Base-by-base conservation (phyloP, 2,329 filamentous ascomycete genomes). In the Ceratocystis diversiconidia region DNA sequence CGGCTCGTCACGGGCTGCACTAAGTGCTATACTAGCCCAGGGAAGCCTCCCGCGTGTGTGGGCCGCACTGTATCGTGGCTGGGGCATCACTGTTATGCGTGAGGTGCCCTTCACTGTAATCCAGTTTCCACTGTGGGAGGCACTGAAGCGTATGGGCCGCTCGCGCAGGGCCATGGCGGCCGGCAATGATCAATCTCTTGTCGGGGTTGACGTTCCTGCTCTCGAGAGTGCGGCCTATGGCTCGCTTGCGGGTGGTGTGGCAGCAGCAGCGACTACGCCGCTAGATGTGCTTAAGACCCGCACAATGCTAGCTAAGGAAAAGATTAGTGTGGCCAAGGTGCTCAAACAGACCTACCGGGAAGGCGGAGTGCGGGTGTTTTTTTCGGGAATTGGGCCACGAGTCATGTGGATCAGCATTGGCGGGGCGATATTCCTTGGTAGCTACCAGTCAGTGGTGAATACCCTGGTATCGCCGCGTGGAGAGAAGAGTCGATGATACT, bases 81-180 rank as follows among this genome's bases (percentile, higher is more conserved):
- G 91, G 82, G 83, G 85, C 19, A 91, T 97, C 70, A 99, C 94
- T 1, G 86, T 99, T 63, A 87, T 96, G 77, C 85, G 94, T 67
- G 94, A 99, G 79, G 92, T 99, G 68, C 94, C 94, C 3, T 99
- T 99, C 72, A 97, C 95, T 2, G 86, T 96, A 8, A 88, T 99
- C 69, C 94, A 99, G 76, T 99, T 99, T 74, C 94, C 94, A 59
- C 81, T 99, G 69, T 99, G 94, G 94, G 94, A 99, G 76, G 85
- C 82, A 3, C 83, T 97, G 81, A 97, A 96, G 80, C 79, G 80
- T 52, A 89, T 84, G 82, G 80, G 85, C 5, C 75, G 80, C 55
- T 71, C 76, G 50, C 74, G 78, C 61, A 73, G 77, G 59, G 72
- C 72, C 43, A 69, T 69, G n/a, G 46, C 46, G 0, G n/a, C 19